Percentiles rank a stretch among this genome's conserved stretches.
Evolutionary conservation across 805 yeast species (phyloP).

Genomic region (Sungouiella blattae): DNA sequence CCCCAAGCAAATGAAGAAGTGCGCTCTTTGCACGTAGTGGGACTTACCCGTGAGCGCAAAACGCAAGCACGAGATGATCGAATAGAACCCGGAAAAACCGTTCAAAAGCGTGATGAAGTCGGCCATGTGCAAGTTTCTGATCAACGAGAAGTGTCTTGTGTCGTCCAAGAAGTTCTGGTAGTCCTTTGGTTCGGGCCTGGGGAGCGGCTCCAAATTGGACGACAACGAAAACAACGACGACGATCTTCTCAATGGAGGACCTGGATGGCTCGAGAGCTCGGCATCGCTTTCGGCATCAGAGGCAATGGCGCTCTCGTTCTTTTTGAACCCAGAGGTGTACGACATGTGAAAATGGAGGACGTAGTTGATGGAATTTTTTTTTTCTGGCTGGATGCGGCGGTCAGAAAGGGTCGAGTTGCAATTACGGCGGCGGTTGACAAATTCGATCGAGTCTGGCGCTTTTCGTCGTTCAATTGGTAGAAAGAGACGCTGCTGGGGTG

Average conservation of each 20-base stretch:
- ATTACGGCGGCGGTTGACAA: no score
- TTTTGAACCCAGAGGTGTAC: conserved; percentile 19
- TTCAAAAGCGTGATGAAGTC: conserved; percentile 93
- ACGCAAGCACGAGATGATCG: conserved; percentile 81
- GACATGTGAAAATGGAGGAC: no score
- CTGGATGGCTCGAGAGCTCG: conserved; percentile 18
- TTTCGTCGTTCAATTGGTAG: no score
- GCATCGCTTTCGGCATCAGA: conserved; percentile 36
- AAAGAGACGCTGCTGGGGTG: no score
- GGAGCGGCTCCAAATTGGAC: conserved; percentile 56
- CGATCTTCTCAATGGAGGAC: conserved; percentile 44
- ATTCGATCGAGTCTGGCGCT: no score
- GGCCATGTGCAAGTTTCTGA: conserved; percentile 88
- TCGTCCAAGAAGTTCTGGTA: conserved; percentile 79
- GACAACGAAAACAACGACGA: conserved; percentile 53
- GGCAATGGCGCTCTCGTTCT: conserved; percentile 31
- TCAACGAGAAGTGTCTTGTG: conserved; percentile 78
- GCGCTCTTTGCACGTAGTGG: conserved; percentile 81
- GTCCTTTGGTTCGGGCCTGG: conserved; percentile 75
- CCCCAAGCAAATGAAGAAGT: conserved; percentile 84
- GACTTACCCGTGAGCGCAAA: conserved; percentile 67
- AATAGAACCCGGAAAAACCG: conserved; percentile 91
- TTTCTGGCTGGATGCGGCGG: no score
- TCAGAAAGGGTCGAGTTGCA: no score
- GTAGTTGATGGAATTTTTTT: no score